phyloP scores from a whole-genome alignment of 768 basidiomycete genomes.

The Boletus sp. region DNA sequence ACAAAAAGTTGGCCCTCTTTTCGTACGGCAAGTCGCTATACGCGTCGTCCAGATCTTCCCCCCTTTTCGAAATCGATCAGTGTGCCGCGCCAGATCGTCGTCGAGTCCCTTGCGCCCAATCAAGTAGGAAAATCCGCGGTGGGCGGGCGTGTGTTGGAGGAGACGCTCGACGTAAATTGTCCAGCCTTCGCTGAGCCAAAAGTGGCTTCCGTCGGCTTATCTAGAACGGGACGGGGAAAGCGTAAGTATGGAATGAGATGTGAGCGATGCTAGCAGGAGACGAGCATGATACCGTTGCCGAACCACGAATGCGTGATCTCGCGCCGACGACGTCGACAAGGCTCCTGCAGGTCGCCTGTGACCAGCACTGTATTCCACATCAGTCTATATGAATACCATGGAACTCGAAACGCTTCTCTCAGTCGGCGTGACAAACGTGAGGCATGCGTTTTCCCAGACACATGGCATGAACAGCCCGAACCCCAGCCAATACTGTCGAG shows the following conservation, averaged over 20 bases:
- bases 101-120: too few relatives aligned
- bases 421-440: too few relatives aligned
- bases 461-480: too few relatives aligned
- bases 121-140: constrained; percentile 37
- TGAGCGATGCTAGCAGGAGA: background rate
- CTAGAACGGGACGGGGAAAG: constrained; percentile 24
- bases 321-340: constrained; percentile 90
- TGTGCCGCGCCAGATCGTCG: too few relatives aligned
- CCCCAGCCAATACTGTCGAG: too few relatives aligned
- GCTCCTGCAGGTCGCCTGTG: constrained; percentile 79
- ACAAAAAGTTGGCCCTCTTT: constrained; percentile 78
- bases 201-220: constrained; percentile 65
- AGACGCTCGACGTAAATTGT: too few relatives aligned
- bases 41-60: too few relatives aligned
- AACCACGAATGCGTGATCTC: constrained; percentile 87
- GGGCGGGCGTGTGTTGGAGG: constrained; percentile 57
- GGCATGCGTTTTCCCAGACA: too few relatives aligned
- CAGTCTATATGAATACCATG: too few relatives aligned
- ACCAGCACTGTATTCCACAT: constrained; percentile 53
- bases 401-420: too few relatives aligned
- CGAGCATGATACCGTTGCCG: constrained; percentile 83
- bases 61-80: too few relatives aligned
- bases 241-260: background rate
- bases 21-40: constrained; percentile 75
- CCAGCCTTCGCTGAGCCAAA: too few relatives aligned